Evolutionary conservation across 768 basidiomycete species (phyloP).

Genomic region (Mycena maculata): DNA sequence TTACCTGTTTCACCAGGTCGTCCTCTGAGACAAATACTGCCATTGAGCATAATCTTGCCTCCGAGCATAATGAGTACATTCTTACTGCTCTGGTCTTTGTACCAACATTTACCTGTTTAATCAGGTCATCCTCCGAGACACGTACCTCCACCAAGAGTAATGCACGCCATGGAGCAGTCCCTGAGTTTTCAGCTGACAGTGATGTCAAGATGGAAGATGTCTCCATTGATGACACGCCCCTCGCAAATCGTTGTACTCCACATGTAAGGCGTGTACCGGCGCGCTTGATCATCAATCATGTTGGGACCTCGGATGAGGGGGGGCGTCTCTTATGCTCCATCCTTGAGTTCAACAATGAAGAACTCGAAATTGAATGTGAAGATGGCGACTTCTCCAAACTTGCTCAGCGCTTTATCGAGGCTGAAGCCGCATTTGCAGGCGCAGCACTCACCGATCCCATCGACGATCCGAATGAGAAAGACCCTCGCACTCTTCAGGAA

Average conservation of each 20-base stretch:
- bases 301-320: constrained; percentile 27
- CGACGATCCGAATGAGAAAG: no score
- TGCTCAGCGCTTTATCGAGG: no score
- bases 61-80: constrained; percentile 17
- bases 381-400: no score
- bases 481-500: no score
- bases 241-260: constrained; percentile 5
- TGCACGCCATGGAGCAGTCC: background rate
- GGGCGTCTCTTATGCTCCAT: background rate
- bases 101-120: constrained; percentile 17
- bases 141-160: constrained; percentile 12
- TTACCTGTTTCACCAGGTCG: constrained; percentile 22
- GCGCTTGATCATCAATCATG: constrained; percentile 1
- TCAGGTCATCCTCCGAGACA: constrained; percentile 12
- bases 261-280: constrained; percentile 14
- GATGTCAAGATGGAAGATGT: constrained; percentile 14
- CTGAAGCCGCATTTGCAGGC: no score
- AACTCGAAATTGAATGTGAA: no score
- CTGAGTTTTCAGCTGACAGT: no score
- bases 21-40: constrained; percentile 1
- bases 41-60: constrained; percentile 7
- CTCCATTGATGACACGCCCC: constrained; percentile 10
- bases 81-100: background rate
- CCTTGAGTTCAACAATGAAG: no score
- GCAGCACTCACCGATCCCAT: no score